Base-by-base conservation (phyloP, 257 asterid species). In the Capsicum rhomboideum region DNA sequence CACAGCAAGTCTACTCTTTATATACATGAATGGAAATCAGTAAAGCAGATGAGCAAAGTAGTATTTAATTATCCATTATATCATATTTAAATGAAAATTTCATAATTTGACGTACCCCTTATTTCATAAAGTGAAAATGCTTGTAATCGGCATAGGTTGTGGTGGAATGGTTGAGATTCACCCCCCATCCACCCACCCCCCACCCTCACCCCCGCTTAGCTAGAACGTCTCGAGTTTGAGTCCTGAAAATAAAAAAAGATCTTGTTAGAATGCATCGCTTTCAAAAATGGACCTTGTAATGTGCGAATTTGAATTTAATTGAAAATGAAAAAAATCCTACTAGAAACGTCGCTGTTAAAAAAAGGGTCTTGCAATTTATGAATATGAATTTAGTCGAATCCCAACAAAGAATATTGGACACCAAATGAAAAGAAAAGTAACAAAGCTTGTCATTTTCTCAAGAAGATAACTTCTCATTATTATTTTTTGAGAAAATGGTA, bases 91-190 rank as follows among this genome's bases (percentile, higher is more conserved):
- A 74, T 1, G 16, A 49, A 75, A 75, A 52, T 49, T 28, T 2
- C 80, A 75, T 75, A 26, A 75, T 46, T 23, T 26, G 44, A 75
- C 42, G 42, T 49, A 26, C 46, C 17, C 26, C 14, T 67, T 31
- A 3, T 31, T 34, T 67, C 50, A 2, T 34, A 8, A 18, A 31
- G 50, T 67, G 17, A 31, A 1, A 34, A 67, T 31, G 42, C n/a
- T 16, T 5, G 34, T 63, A 6, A 46, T 11, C 3, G 8, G 0
- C 17, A 5, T 26, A 6, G 1, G 0, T 63, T 3, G 9, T 2
- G 20, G 1, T 23, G 9, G 4, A 5, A 1, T 13, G 0, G 1
- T 26, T 1, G 4, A 21, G n/a, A n/a, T n/a, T n/a, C n/a, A n/a
- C n/a, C n/a, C n/a, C n/a, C n/a, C n/a, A n/a, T n/a, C n/a, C n/a